These are phyloP conservation scores for Sapria himalayana DNA, from an alignment of 345 rosid genomes.

Conservation along the genomic window DNA sequence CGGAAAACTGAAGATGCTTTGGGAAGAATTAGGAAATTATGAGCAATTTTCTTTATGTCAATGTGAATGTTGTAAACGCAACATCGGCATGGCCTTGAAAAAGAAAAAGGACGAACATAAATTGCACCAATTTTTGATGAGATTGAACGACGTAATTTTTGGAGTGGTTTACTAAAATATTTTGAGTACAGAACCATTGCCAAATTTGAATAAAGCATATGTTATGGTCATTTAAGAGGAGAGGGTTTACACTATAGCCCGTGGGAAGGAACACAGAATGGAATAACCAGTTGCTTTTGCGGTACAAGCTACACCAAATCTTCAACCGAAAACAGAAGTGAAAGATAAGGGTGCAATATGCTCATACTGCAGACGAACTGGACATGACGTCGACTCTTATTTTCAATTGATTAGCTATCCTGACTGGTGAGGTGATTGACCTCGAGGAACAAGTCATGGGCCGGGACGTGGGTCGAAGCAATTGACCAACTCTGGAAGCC, in stretches of 20 bases:
- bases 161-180: slow-evolving; percentile 1
- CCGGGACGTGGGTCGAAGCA: background rate
- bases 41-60: too few species aligned
- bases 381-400: background rate
- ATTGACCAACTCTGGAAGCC: background rate
- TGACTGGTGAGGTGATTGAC: slow-evolving; percentile 1
- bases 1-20: background rate
- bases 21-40: slow-evolving; percentile 1
- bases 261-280: background rate
- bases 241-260: background rate
- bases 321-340: too few species aligned
- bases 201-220: background rate
- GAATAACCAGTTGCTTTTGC: background rate
- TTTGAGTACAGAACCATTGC: background rate
- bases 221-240: background rate
- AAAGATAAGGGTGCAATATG: background rate
- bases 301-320: background rate
- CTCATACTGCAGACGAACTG: background rate
- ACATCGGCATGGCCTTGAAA: background rate
- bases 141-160: background rate
- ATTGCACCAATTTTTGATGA: slow-evolving; percentile 3
- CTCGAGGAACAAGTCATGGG: background rate
- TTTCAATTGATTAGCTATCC: slow-evolving; percentile 1
- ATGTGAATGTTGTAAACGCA: background rate
- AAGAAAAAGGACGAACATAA: slow-evolving; percentile 1